phyloP scores from a whole-genome alignment of 805 yeast species.

The Vanderwaltozyma polyspora region DNA sequence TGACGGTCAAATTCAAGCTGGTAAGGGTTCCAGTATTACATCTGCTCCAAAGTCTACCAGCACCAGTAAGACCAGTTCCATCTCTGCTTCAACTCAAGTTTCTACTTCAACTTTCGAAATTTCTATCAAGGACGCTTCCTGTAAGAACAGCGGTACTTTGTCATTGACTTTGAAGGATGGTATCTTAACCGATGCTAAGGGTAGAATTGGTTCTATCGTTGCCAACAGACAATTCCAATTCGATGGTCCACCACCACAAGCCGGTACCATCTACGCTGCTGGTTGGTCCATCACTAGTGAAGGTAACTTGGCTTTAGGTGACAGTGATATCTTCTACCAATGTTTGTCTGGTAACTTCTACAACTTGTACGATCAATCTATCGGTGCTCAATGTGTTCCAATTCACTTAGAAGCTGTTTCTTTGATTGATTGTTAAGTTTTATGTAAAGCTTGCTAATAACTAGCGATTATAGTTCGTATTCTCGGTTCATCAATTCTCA shows the following conservation, averaged over 20 bases:
- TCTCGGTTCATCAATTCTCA: background rate
- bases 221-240: constrained; percentile 66
- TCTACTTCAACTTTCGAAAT: constrained; percentile 11
- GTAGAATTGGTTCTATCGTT: constrained; percentile 59
- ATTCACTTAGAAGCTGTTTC: constrained; percentile 43
- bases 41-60: constrained; percentile 14
- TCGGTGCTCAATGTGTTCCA: constrained; percentile 45
- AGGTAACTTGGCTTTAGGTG: constrained; percentile 49
- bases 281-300: constrained; percentile 45
- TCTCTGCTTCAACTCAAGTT: constrained; percentile 10
- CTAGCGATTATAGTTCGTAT: background rate
- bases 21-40: no score
- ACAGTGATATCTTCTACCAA: constrained; percentile 46
- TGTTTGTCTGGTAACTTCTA: constrained; percentile 58
- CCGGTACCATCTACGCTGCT: constrained; percentile 48
- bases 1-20: constrained; percentile 35
- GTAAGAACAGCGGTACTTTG: constrained; percentile 36
- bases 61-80: constrained; percentile 17
- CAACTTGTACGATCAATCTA: constrained; percentile 49
- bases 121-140: constrained; percentile 19
- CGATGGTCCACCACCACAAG: constrained; percentile 68
- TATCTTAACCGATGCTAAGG: constrained; percentile 40
- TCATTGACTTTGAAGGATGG: constrained; percentile 38
- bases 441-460: constrained; percentile 11
- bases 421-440: constrained; percentile 28